A percentile compares a stretch with the other conserved stretches of the same genome.
phyloP scores from a whole-genome alignment of 192 early-diverging fungal genomes.

The Lobulomyces angularis region DNA sequence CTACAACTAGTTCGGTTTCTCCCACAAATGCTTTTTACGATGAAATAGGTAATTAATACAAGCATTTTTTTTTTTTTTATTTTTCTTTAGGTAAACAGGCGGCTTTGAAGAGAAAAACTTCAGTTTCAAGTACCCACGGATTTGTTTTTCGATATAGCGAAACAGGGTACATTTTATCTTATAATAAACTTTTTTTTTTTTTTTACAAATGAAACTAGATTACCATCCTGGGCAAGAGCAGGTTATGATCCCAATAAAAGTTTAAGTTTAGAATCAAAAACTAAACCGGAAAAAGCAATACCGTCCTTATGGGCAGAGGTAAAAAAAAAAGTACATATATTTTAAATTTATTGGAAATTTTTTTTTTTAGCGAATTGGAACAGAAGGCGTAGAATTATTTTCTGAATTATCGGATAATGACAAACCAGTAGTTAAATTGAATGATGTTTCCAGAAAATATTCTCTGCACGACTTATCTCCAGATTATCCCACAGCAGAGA shows the following conservation, averaged over 20 bases:
- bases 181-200: conserved; percentile 20
- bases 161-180: too few relatives aligned
- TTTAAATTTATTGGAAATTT: conserved; percentile 1
- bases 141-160: too few relatives aligned
- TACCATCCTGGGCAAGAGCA: conserved; percentile 25
- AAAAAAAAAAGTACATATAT: conserved; percentile 12
- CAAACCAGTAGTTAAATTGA: conserved; percentile 12
- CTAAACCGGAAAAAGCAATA: not conserved
- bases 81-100: not conserved
- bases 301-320: conserved; percentile 12
- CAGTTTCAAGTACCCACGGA: too few relatives aligned
- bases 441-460: conserved; percentile 14
- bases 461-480: conserved; percentile 15
- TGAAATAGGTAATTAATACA: not conserved
- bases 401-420: conserved; percentile 18
- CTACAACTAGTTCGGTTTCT: too few relatives aligned
- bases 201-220: conserved; percentile 12
- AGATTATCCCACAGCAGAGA: not conserved
- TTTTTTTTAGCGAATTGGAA: conserved; percentile 16
- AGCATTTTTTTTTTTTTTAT: not conserved
- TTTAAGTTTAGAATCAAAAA: not conserved
- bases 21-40: not conserved
- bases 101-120: too few relatives aligned
- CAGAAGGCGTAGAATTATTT: conserved; percentile 18
- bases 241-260: too few relatives aligned